Base-by-base conservation (phyloP, 768 basidiomycete species). In the Psilocybe cyanescens region DNA sequence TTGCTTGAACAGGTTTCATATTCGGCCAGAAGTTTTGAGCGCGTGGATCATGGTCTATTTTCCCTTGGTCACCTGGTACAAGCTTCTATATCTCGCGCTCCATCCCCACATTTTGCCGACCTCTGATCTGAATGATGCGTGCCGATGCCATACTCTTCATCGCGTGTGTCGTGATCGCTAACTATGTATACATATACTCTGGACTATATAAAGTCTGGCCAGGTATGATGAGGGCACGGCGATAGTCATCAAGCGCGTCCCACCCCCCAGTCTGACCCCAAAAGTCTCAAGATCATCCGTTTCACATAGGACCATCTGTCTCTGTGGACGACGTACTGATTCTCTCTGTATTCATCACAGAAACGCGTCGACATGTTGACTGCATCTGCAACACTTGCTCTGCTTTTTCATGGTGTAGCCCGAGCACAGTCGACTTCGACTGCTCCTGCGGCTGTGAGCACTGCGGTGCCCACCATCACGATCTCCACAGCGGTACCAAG, bases 401-500 rank as follows among this genome's bases (percentile, higher is more conserved):
- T 65, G 49, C 59, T 59, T 8, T 55, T 59, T 48, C 55, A 62
- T 33, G 53, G 63, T 16, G 46, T 58, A 1, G 59, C 60, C 3
- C 8, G 41, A 44, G 63, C 65, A 35, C 63, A 60, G 41, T 58
- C 65, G 41, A 66, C 66, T n/a, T 49, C 66, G 16, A 64, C 66
- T 14, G 64, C 64, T 39, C 39, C 60, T 47, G 64, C 19, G 8
- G 52, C 57, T 14, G 54, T 58, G 19, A 61, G 59, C 46, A 67
- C 68, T 28, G 58, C 58, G 30, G 62, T 62, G 0, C 69, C 75
- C 24, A 62, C 81, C 14, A 69, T 82, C 52, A 80, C 83, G 1
- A 70, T 87, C 37, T 76, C 83, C 14, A 92, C 93, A 0, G 79
- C 86, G 35, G 78, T 86, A 0, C 86, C 93, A 4, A 88, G 83